phyloP scores from a whole-genome alignment of 768 basidiomycete species.

The Tylopilus rubrobrunneus region DNA sequence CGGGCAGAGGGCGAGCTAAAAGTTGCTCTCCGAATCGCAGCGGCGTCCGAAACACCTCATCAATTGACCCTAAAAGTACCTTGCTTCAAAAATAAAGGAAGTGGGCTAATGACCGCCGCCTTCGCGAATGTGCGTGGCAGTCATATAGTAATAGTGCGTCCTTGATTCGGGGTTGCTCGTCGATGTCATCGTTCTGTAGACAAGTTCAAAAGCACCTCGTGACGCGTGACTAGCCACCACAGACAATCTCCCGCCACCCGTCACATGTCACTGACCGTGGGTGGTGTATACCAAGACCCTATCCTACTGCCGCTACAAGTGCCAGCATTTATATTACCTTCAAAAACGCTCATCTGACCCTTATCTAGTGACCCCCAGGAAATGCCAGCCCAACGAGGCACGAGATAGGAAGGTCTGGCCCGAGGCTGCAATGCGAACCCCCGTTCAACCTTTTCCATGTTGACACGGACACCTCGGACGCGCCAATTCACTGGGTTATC shows the following conservation, averaged over 20 bases:
- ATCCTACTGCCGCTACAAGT: background rate
- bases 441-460: conserved; percentile 9
- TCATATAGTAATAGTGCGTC: conserved; percentile 1
- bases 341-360: background rate
- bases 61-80: background rate
- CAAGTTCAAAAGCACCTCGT: too few species aligned
- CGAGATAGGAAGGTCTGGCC: conserved; percentile 12
- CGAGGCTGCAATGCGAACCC: background rate
- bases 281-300: too few species aligned
- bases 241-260: too few species aligned
- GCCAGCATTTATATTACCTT: background rate
- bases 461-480: background rate
- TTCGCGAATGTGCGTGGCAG: conserved; percentile 8
- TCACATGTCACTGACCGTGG: background rate
- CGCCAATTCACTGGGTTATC: conserved; percentile 1
- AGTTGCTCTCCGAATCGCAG: background rate
- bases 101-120: conserved; percentile 11
- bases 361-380: conserved; percentile 1
- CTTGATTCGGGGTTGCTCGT: background rate
- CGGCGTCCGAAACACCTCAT: conserved; percentile 1
- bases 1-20: background rate
- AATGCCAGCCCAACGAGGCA: conserved; percentile 4
- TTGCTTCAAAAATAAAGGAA: background rate
- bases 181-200: background rate
- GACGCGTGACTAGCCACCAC: too few species aligned